Conservation (phyloP, 352 stramenopile species). For the Blastocystis hominis region DNA sequence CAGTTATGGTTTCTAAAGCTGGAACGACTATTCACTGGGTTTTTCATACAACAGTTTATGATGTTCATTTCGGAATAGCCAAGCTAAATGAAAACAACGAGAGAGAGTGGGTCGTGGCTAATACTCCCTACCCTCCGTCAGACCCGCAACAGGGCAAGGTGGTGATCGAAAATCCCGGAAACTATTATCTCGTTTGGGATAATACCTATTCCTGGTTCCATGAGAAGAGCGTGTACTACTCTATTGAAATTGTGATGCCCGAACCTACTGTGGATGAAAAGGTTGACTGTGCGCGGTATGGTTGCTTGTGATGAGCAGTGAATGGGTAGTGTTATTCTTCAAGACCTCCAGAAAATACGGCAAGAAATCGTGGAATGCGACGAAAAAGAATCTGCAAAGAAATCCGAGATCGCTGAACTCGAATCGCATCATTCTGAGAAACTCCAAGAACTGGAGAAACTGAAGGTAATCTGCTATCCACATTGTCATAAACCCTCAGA, state of each 20-base stretch:
- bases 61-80: constrained; percentile 16
- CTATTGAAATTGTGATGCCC: not conserved
- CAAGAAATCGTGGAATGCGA: not conserved
- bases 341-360: not conserved
- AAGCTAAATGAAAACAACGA: not conserved
- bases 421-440: not conserved
- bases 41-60: constrained; percentile 3
- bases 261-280: not conserved
- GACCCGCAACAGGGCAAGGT: not conserved
- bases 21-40: constrained; percentile 1
- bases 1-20: not conserved
- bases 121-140: not conserved
- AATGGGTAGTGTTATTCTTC: not conserved
- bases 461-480: not conserved
- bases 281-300: not conserved
- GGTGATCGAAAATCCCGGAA: not conserved
- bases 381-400: not conserved
- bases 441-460: not conserved
- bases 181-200: constrained; percentile 8
- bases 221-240: constrained; percentile 6
- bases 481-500: not conserved
- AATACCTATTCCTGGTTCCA: constrained; percentile 38
- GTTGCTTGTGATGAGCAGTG: no score
- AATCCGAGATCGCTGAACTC: not conserved
- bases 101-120: not conserved